Evolutionary conservation across 306 rosid species (phyloP).

Genomic region (Notholithocarpus densiflorus): DNA sequence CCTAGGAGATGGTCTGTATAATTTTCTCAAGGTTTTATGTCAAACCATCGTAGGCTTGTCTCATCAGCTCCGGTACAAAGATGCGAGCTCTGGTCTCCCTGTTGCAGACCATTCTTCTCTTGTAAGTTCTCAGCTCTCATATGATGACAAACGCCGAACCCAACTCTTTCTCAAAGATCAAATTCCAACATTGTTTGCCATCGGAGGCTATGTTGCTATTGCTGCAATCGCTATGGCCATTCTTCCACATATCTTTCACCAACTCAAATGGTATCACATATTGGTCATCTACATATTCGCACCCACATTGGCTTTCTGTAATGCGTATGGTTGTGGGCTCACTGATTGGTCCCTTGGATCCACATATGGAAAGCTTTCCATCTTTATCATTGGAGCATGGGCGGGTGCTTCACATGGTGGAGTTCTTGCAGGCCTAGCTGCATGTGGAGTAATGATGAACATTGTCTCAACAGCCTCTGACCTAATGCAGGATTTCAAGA

Average conservation of each 20-base stretch:
- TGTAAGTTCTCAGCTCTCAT: background rate
- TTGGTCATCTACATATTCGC: conserved; percentile 9
- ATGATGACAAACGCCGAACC: conserved; percentile 4
- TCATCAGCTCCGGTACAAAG: background rate
- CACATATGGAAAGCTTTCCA: conserved; percentile 10
- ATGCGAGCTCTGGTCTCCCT: background rate
- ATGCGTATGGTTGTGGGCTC: conserved; percentile 16
- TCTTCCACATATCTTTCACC: conserved; percentile 7
- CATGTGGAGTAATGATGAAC: conserved; percentile 21
- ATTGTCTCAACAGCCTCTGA: conserved; percentile 16
- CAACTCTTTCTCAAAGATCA: conserved; percentile 10
- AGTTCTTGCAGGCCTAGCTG: conserved; percentile 12
- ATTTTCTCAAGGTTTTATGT: background rate
- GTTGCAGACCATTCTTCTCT: background rate
- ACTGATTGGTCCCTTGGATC: conserved; percentile 17
- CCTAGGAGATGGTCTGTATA: conserved; percentile 7
- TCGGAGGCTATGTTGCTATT: conserved; percentile 2
- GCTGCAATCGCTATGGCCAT: background rate
- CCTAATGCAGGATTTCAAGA: conserved; percentile 15
- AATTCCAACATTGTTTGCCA: conserved; percentile 12
- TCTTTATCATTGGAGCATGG: conserved; percentile 14
- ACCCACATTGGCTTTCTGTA: conserved; percentile 2
- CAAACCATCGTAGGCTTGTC: background rate
- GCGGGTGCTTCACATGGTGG: conserved; percentile 5
- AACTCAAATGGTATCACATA: conserved; percentile 15